phyloP scores from a whole-genome alignment of 768 basidiomycete species.

The Lactarius tabidus region DNA sequence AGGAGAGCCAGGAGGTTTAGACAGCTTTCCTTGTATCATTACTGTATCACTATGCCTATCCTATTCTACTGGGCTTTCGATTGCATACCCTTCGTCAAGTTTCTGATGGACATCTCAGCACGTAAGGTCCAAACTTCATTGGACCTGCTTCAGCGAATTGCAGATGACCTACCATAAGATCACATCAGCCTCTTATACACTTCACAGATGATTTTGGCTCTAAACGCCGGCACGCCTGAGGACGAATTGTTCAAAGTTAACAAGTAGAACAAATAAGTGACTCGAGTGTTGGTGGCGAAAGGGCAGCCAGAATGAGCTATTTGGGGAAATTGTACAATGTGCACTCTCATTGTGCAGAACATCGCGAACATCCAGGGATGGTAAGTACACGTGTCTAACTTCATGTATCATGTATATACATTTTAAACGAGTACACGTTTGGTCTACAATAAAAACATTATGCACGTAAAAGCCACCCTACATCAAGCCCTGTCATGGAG shows the following conservation, averaged over 20 bases:
- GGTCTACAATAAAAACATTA: conserved; percentile 11
- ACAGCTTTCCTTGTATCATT: conserved; percentile 18
- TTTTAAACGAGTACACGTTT: not conserved
- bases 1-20: conserved; percentile 47
- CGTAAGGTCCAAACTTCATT: not conserved
- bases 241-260: too few relatives aligned
- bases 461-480: conserved; percentile 64
- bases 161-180: not conserved
- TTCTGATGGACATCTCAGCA: not conserved
- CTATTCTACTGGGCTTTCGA: conserved; percentile 4
- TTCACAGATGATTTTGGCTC: too few relatives aligned
- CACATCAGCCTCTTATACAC: too few relatives aligned
- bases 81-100: not conserved
- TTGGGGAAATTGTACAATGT: too few relatives aligned
- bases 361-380: not conserved
- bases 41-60: conserved; percentile 21
- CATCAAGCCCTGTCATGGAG: conserved; percentile 75
- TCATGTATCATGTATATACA: not conserved
- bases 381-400: not conserved
- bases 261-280: too few relatives aligned
- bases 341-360: too few relatives aligned
- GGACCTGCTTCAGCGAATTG: conserved; percentile 27
- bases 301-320: too few relatives aligned
- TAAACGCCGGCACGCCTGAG: too few relatives aligned
- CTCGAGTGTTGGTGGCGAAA: too few relatives aligned